Conservation (phyloP, 495 filamentous ascomycete species). For the Lasiosphaeria hispida region DNA sequence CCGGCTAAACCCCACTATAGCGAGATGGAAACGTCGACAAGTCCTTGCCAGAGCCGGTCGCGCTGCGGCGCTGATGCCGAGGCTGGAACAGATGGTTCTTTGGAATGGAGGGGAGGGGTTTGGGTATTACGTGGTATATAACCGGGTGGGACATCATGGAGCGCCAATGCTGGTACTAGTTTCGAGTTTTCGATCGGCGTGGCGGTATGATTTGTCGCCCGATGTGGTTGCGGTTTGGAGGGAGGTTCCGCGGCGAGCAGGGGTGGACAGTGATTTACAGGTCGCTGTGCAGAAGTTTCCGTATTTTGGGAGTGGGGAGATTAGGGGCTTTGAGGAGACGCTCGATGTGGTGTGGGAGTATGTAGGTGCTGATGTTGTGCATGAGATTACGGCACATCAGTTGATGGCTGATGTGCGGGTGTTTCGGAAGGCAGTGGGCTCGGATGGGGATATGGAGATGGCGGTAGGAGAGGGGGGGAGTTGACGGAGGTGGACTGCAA, state of each 20-base stretch:
- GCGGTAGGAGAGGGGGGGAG: no score
- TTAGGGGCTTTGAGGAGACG: background rate
- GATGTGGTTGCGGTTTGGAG: background rate
- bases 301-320: background rate
- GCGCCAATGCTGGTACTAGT: background rate
- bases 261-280: background rate
- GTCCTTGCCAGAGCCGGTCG: background rate
- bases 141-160: background rate
- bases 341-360: background rate
- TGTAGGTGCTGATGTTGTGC: background rate
- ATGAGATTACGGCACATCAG: background rate
- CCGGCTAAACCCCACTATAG: background rate
- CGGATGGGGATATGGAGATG: no score
- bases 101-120: slow-evolving; percentile 6
- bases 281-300: background rate
- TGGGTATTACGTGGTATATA: background rate
- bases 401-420: background rate
- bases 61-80: slow-evolving; percentile 3
- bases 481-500: no score
- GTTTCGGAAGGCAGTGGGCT: no score
- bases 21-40: background rate
- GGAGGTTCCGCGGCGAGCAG: background rate
- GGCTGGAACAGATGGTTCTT: background rate
- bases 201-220: slow-evolving; percentile 1
- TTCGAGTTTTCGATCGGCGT: background rate